These are phyloP conservation scores for Umbelopsis isabellina DNA, from an alignment of 192 early-diverging fungal genomes.

Conservation along the genomic window DNA sequence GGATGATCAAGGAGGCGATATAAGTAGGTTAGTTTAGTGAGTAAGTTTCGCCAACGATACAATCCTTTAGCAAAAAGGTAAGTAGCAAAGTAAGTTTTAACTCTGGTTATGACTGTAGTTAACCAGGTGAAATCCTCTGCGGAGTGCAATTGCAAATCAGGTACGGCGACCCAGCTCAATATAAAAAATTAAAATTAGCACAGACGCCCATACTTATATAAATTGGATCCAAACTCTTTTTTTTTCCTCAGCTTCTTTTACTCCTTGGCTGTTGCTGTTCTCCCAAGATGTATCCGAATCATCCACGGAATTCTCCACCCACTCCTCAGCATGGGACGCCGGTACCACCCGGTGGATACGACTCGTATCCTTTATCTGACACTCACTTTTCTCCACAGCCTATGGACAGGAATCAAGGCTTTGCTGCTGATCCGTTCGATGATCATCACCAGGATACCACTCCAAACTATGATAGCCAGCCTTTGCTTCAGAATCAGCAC, in stretches of 20 bases:
- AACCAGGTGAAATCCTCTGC: background rate
- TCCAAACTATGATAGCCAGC: constrained; percentile 25
- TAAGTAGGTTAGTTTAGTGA: too few species aligned
- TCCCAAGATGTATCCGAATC: constrained; percentile 12
- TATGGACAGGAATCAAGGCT: constrained; percentile 28
- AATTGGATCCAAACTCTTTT: too few species aligned
- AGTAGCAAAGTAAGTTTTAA: too few species aligned
- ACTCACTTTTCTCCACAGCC: constrained; percentile 36
- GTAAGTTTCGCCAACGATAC: too few species aligned
- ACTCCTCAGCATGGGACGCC: background rate
- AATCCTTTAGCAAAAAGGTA: too few species aligned
- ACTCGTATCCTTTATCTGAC: constrained; percentile 43
- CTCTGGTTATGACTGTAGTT: too few species aligned
- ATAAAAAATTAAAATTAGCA: constrained; percentile 10
- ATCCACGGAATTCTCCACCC: background rate
- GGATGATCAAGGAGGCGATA: background rate
- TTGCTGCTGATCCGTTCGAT: constrained; percentile 37
- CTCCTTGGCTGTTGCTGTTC: constrained; percentile 1
- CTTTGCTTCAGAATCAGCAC: constrained; percentile 25
- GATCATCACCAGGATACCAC: constrained; percentile 17
- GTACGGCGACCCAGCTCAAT: constrained; percentile 4
- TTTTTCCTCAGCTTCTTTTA: background rate
- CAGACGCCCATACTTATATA: background rate
- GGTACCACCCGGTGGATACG: constrained; percentile 19
- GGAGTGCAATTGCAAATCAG: constrained; percentile 6